Evolutionary conservation across 2,329 filamentous ascomycete species (phyloP), one percentile per base, ranked within the genome.

Genomic region (Chrysosporium keratinophilum): DNA sequence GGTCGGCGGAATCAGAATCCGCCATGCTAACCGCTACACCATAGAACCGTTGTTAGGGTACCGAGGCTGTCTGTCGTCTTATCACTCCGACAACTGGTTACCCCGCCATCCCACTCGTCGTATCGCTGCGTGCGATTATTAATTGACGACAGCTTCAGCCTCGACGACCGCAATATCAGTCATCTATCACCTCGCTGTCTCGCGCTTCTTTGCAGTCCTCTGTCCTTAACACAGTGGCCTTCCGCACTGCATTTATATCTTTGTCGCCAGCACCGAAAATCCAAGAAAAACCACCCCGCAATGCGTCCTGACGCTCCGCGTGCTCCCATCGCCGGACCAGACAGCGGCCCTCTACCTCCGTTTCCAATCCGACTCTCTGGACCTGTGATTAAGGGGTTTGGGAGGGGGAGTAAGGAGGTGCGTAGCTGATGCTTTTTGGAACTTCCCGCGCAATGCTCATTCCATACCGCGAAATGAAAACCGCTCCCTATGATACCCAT

Each of bases 361-460:
- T 97, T 83, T 69, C 93, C 93, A 0, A 78, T 95, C 62, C 81
- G 78, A 61, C 83, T 97, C 72, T 84, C 86, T 57, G 93, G 93
- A 20, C 81, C 84, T 53, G 89, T 98, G 20, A 89, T 96, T 64
- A 85, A 87, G 63, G 93, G 93, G 34, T 97, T 97, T 69, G 91
- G 93, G 41, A 81, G 93, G 56, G 93, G 93, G 14, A 95, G 88
- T 64, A 94, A 89, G 75, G 90, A 96, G 73, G 87, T 90, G 68
- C 28, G 42, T 43, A 20, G 12, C 5, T 42, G 10, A 6, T 20
- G 12, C 23, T 23, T 52, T 12, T 17, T 19, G 12, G 5, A 23
- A 34, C 17, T 46, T 19, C 7, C 7, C 43, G n/a, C 10, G n/a
- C 10, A 37, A 5, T 12, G 35, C 35, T 37, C 5, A 3, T 37